Evolutionary conservation across 805 yeast species (phyloP), one percentile per base, ranked within the genome.

Genomic region (Sugiyamaella floridensis): DNA sequence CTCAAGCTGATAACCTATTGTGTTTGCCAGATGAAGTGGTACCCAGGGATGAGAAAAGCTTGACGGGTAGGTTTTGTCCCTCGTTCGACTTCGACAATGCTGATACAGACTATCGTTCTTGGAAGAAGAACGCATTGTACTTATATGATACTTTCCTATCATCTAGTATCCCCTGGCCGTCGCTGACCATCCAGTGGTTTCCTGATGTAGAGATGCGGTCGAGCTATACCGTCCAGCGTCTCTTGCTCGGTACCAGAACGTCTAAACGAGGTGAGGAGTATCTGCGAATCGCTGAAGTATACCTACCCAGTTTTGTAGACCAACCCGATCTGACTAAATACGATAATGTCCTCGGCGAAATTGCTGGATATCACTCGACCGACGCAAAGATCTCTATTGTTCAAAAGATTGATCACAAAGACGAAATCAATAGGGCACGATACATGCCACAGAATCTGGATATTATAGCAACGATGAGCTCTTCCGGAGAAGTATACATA

Each of bases 371-470:
- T 58, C 49, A 48, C 22, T 53, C 60, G 11, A 55, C 60, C 11
- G 73, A 55, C 50, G 71, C 67, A 12, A 69, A 75, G 49, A 64
- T 78, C 16, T 65, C 66, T 43, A 65, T 75, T 32, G 56, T 74
- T 4, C 95, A 86, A 67, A 76, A 77, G 45, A 81, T 86, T n/a
- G 74, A 78, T 34, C 89, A 82, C 58, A 66, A 71, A 1, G 89
- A 87, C 1, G 93, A 85, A 57, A 83, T 89, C 52, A 87, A 88
- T 63, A 77, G 79, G 55, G 82, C 86, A 0, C 74, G 84, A 40
- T 80, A 78, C 61, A 79, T 86, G 82, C 95, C 96, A 0, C 92
- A 85, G 59, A 90, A 90, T 61, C 93, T 93, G 1, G 93, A 89
- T 62, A 63, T 90, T 4, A 74, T 90, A 4, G 88, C 90, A 1